Evolutionary conservation across 73 alveolate species (phyloP), one percentile per base, ranked within the genome.

Genomic region (Tetrahymena malaccensis): DNA sequence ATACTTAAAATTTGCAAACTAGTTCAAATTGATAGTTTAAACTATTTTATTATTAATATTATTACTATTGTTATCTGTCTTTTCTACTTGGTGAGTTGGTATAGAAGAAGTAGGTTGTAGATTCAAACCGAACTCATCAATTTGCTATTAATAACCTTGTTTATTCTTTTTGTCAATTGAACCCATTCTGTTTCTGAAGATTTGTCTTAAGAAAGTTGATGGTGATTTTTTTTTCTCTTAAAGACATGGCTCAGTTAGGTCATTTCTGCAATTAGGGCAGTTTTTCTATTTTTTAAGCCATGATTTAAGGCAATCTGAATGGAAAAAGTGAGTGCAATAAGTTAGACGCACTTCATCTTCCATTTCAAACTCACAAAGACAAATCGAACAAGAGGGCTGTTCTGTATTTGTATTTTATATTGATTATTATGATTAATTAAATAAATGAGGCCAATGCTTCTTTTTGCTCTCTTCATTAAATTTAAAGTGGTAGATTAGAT

Each of bases 251-350:
- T 70, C 89, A 70, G 35, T 70, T 70, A 70, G 11, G 37, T 70
- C 70, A 95, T 85, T 85, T 95, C 97, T 95, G 50, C 97, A 95
- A 55, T 84, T 70, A 4, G 97, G 97, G 22, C 97, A 95, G 37
- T 85, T 89, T 27, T 56, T 33, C 21, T 40, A 35, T 50, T 93
- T 95, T 94, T 85, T 85, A 55, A 95, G 84, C 97, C 97, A 95
- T 89, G 44, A 33, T 55, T 55, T 95, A 27, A 95, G 27, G 55
- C 97, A 95, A 22, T 89, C 55, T 34, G 84, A 94, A 55, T 95
- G 97, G 85, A 95, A 95, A 35, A 85, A 21, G 57, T 95, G 97
- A 22, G 85, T 37, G 93, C 97, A 95, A 21, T 94, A 94, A 16
- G 97, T 89, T 31, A 95, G 35, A 85, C 94, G 70, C 10, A 95